Percentiles rank a stretch among this genome's conserved stretches.
Evolutionary conservation across 805 yeast genomes (phyloP).

Genomic region (Isabelozyma pseudorhagii): DNA sequence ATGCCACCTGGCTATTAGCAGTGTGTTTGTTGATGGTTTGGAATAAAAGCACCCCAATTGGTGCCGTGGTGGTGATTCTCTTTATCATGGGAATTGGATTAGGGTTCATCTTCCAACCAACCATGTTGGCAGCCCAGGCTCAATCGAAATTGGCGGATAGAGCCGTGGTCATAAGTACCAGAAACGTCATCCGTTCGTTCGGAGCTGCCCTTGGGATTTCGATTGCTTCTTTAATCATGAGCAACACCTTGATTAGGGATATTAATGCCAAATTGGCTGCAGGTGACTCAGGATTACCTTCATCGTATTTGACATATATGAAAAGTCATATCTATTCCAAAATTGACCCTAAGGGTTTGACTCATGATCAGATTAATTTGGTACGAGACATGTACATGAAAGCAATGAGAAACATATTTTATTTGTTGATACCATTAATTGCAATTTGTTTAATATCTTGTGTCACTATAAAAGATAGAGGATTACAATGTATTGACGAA

Average conservation of each 20-base stretch:
- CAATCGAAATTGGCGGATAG: slow-evolving; percentile 27
- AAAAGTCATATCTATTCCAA: slow-evolving; percentile 26
- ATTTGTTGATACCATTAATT: slow-evolving; percentile 31
- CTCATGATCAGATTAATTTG: slow-evolving; percentile 13
- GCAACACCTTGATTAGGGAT: slow-evolving; percentile 19
- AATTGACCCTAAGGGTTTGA: slow-evolving; percentile 20
- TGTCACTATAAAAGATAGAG: slow-evolving; percentile 36
- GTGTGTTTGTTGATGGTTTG: slow-evolving; percentile 20
- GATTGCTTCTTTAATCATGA: slow-evolving; percentile 23
- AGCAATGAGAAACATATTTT: slow-evolving; percentile 28
- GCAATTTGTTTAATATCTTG: slow-evolving; percentile 28
- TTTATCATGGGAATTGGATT: slow-evolving; percentile 26
- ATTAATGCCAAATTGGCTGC: slow-evolving; percentile 10
- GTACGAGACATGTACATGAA: slow-evolving; percentile 23
- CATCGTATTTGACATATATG: slow-evolving; percentile 13
- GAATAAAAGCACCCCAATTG: slow-evolving; percentile 14
- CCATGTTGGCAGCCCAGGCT: slow-evolving; percentile 46
- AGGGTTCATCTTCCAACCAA: slow-evolving; percentile 51
- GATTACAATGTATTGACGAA: slow-evolving; percentile 35
- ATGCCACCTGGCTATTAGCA: slow-evolving; percentile 20
- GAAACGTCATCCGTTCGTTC: slow-evolving; percentile 31
- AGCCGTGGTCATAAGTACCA: slow-evolving; percentile 30
- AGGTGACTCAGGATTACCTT: slow-evolving; percentile 6
- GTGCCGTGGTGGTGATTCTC: slow-evolving; percentile 7
- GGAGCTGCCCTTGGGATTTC: slow-evolving; percentile 36